Evolutionary conservation across 768 basidiomycete genomes (phyloP).

Genomic region (Boletus edulis): DNA sequence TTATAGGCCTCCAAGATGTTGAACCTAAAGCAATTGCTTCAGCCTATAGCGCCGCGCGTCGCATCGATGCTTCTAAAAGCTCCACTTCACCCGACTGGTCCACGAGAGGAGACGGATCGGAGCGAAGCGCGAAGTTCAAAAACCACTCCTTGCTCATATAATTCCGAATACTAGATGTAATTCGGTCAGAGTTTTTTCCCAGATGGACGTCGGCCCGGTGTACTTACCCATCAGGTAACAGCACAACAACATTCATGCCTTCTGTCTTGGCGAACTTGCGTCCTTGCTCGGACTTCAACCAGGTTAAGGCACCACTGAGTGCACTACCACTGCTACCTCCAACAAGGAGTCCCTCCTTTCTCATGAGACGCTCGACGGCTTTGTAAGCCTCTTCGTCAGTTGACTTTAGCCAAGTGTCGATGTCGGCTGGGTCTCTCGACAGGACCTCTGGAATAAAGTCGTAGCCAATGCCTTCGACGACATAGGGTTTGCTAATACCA

Average conservation of each 20-base stretch:
- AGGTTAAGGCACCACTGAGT: constrained; percentile 71
- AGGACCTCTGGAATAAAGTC: constrained; percentile 91
- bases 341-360: constrained; percentile 82
- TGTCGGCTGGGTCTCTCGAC: constrained; percentile 52
- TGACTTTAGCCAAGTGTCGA: constrained; percentile 87
- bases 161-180: constrained; percentile 67
- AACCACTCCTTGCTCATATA: constrained; percentile 97
- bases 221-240: constrained; percentile 86
- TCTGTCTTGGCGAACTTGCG: constrained; percentile 55
- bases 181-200: not conserved
- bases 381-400: constrained; percentile 78
- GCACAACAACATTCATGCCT: constrained; percentile 83
- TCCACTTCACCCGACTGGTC: not conserved
- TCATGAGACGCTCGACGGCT: constrained; percentile 73
- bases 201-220: too few relatives aligned
- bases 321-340: constrained; percentile 94
- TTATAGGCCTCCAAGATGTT: too few relatives aligned
- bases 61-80: constrained; percentile 2
- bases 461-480: constrained; percentile 96
- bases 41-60: constrained; percentile 5
- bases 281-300: constrained; percentile 74
- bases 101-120: constrained; percentile 49
- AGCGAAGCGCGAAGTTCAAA: constrained; percentile 59
- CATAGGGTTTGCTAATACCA: constrained; percentile 50
- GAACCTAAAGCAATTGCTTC: not conserved